Conservation (phyloP, 352 stramenopile species). For the Phytophthora sp. region DNA sequence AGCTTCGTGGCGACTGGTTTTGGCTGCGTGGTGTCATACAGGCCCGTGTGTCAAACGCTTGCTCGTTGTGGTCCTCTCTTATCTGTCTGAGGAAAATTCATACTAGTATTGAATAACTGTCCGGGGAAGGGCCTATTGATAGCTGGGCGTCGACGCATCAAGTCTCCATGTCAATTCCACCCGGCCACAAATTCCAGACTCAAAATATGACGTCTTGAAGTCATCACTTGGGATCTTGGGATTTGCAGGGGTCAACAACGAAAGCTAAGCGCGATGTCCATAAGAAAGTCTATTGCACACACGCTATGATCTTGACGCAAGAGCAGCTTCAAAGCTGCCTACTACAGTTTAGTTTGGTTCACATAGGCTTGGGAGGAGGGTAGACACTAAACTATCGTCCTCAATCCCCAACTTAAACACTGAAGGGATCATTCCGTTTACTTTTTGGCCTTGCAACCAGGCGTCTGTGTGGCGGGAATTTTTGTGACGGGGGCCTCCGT, state of each 20-base stretch:
- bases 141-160: neutral
- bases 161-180: no score
- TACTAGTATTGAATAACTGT: no score
- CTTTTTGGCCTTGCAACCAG: conserved; percentile 33
- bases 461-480: conserved; percentile 1
- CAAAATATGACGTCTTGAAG: no score
- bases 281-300: conserved; percentile 30
- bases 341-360: conserved; percentile 20
- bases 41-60: conserved; percentile 13
- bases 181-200: no score
- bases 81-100: no score
- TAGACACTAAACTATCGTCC: neutral
- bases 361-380: conserved; percentile 6
- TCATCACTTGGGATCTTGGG: no score
- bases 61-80: neutral
- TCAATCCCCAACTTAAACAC: conserved; percentile 5
- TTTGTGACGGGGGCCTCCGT: neutral
- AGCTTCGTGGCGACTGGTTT: neutral
- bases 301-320: conserved; percentile 18
- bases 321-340: conserved; percentile 18
- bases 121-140: no score
- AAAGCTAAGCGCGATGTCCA: conserved; percentile 22
- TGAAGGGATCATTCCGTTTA: conserved; percentile 11
- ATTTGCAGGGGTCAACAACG: conserved; percentile 23
- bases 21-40: conserved; percentile 18